phyloP scores from a whole-genome alignment of 352 stramenopile species.

The Pythium volutum region DNA sequence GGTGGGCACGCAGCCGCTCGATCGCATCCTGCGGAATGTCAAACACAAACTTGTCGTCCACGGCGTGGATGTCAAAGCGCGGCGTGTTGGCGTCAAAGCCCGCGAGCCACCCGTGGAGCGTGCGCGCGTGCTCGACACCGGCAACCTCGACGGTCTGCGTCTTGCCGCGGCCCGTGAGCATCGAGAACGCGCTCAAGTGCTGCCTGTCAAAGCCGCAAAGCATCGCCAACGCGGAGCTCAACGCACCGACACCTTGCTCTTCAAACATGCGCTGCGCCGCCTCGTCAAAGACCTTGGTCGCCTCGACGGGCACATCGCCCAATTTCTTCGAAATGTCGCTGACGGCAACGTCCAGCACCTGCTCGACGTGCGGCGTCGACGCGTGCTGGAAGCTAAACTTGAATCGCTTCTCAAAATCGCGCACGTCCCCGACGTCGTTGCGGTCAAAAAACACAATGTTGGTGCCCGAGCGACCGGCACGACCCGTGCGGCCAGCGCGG shows the following conservation, averaged over 20 bases:
- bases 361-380: constrained; percentile 48
- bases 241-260: constrained; percentile 45
- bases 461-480: constrained; percentile 75
- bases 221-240: constrained; percentile 68
- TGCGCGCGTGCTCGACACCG: constrained; percentile 39
- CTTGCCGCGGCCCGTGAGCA: constrained; percentile 64
- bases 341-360: constrained; percentile 56
- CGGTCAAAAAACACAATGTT: constrained; percentile 88
- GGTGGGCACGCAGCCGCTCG: constrained; percentile 41
- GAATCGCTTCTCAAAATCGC: constrained; percentile 75
- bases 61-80: constrained; percentile 46
- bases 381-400: constrained; percentile 71
- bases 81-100: constrained; percentile 38
- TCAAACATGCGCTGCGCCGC: constrained; percentile 50
- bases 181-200: constrained; percentile 60
- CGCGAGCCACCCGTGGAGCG: constrained; percentile 43
- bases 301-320: constrained; percentile 38
- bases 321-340: constrained; percentile 57
- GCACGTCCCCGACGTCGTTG: constrained; percentile 56
- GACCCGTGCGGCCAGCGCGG: constrained; percentile 87
- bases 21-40: constrained; percentile 55
- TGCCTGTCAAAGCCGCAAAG: constrained; percentile 77
- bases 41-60: constrained; percentile 70
- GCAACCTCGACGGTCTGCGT: constrained; percentile 70
- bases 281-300: constrained; percentile 53